phyloP scores from a whole-genome alignment of 768 basidiomycete genomes.

The Auricularia auricula-judae region DNA sequence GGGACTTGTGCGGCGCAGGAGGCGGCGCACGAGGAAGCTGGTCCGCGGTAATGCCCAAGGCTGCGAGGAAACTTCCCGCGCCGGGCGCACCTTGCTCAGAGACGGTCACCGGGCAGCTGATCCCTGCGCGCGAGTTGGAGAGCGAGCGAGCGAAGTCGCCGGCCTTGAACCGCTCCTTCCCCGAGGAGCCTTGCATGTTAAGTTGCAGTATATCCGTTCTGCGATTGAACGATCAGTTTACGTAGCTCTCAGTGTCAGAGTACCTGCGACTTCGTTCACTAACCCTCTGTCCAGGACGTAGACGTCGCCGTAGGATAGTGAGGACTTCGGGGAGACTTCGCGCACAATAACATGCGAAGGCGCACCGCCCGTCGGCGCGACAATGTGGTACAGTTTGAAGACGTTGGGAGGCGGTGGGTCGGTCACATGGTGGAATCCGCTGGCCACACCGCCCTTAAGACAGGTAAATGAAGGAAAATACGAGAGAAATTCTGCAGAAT shows the following conservation, averaged over 20 bases:
- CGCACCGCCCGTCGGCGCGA: constrained; percentile 16
- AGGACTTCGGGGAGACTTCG: constrained; percentile 27
- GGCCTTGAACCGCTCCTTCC: constrained; percentile 50
- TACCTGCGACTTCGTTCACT: neutral
- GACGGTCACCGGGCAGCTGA: neutral
- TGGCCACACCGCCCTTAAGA: constrained; percentile 38
- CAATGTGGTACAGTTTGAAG: constrained; percentile 42
- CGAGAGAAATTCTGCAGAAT: constrained; percentile 27
- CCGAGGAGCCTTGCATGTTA: constrained; percentile 14
- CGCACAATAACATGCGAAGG: constrained; percentile 26
- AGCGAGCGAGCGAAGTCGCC: constrained; percentile 46
- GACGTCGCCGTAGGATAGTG: constrained; percentile 32
- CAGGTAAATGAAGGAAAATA: constrained; percentile 38
- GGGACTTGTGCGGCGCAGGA: neutral
- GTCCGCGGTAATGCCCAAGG: constrained; percentile 26
- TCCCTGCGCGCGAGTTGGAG: constrained; percentile 36
- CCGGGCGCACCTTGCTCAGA: constrained; percentile 44
- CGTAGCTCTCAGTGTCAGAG: neutral
- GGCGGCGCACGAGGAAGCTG: constrained; percentile 5
- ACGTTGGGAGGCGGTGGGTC: constrained; percentile 31
- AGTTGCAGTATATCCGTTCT: neutral
- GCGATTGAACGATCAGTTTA: neutral
- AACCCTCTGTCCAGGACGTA: constrained; percentile 50
- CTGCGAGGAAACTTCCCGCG: constrained; percentile 34
- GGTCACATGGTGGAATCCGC: constrained; percentile 41